Percentiles rank a stretch among this genome's conserved stretches.
phyloP scores from a whole-genome alignment of 352 stramenopile species.

The Pythium rishiriense region DNA sequence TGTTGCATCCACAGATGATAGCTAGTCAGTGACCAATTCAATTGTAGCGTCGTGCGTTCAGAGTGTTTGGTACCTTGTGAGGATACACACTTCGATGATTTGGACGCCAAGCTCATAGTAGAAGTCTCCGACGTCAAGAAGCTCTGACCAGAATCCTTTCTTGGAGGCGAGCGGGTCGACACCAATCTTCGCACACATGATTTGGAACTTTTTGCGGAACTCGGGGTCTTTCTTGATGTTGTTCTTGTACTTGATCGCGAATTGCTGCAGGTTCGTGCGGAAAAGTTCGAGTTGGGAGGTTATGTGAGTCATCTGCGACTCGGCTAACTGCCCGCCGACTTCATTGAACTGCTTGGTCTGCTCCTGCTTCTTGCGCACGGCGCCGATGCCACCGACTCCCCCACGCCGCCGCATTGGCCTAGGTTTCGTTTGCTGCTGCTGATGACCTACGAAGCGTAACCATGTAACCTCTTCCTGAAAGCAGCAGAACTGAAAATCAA shows the following conservation, averaged over 20 bases:
- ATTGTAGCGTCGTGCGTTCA: neutral
- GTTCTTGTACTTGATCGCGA: conserved; percentile 94
- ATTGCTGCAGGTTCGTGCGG: conserved; percentile 91
- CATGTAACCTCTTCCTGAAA: conserved; percentile 5
- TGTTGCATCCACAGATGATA: conserved; percentile 6
- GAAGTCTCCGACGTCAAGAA: conserved; percentile 98
- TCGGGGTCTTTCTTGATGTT: conserved; percentile 95
- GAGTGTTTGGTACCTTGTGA: conserved; percentile 69
- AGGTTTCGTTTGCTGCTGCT: neutral
- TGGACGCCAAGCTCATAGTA: conserved; percentile 99
- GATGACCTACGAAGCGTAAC: neutral
- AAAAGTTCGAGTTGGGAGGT: conserved; percentile 87
- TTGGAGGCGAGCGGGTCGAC: conserved; percentile 97
- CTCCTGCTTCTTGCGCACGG: conserved; percentile 89
- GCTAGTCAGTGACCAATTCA: neutral
- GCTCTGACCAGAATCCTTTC: conserved; percentile 97
- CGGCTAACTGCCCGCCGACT: conserved; percentile 78
- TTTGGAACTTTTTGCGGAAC: conserved; percentile 93
- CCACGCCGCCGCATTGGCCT: conserved; percentile 30
- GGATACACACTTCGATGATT: conserved; percentile 97
- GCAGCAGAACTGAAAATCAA: neutral
- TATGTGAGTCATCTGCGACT: conserved; percentile 82
- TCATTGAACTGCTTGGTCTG: conserved; percentile 85
- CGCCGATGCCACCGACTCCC: conserved; percentile 64
- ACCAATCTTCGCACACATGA: conserved; percentile 96